Evolutionary conservation across 2,329 filamentous ascomycete genomes (phyloP), one percentile per base, ranked within the genome.

Genomic region (Claviceps humidiphila): DNA sequence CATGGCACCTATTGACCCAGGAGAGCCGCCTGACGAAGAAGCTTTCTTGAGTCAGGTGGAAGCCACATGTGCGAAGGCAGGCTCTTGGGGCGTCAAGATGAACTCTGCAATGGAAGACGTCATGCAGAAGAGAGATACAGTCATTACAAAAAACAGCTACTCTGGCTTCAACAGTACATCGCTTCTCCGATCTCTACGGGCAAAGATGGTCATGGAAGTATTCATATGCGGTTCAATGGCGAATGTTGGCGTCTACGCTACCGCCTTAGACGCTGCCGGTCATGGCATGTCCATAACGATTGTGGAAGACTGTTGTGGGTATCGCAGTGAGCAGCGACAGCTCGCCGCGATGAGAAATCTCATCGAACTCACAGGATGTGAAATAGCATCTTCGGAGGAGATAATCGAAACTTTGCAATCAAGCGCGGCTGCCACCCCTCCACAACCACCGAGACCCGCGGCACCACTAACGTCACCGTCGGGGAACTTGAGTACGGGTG

Each of bases 171-270:
- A 82, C 51, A 81, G 80, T 8, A 87, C 84, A 0, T 77, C 79
- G 48, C 74, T 97, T 16, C 75, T 97, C 7, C 75, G 85, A 49
- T 75, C 81, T n/a, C 71, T 97, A 46, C 81, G 90, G n/a, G 82
- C 82, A n/a, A 86, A 83, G 57, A 83, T 96, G 58, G 81, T 95
- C 54, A 95, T 89, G 2, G 87, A 96, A 61, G 73, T 98, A 13
- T 96, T 87, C 67, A 79, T 97, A 24, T 94, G 87, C 61, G 93
- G 93, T 22, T 85, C 86, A 45, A 76, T 95, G 48, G 87, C 85
- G 44, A 96, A 97, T 61, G 74, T 94, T 39, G 90, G 89, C 37
- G 83, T 97, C 47, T 89, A 93, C 63, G 91, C 93, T 7, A 96
- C 91, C 1, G 89, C 89, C 3, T 75, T 95, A 56, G 93, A 96